Evolutionary conservation across 768 basidiomycete genomes (phyloP), one percentile per base, ranked within the genome.

Genomic region (Chlorophyllum brunneum): DNA sequence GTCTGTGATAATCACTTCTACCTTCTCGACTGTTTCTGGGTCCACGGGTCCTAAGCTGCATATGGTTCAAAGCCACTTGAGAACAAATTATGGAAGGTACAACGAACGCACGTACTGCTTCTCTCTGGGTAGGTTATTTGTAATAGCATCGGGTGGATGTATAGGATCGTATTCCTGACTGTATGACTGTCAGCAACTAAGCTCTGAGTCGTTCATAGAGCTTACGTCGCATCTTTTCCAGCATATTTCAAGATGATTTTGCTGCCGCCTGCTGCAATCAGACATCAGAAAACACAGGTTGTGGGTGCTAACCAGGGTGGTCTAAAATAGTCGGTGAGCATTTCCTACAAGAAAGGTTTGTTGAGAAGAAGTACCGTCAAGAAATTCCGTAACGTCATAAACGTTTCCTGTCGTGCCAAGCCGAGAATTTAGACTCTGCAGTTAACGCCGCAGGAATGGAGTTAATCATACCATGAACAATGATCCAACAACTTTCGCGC

Each of bases 241-340:
- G 88, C 92, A 59, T 93, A 91, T 64, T 90, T 90, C 48, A 95
- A 65, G 42, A 95, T 86, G 59, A 94, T 90, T 63, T 81, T 86
- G 62, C 83, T 83, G 6, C 92, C 93, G 29, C 92, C 90, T 79
- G 59, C 48, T 46, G 51, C 30, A 62, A 38, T 30, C 42, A 52
- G 41, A 45, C 23, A 10, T 2, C 34, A 10, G 33, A 31, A 20
- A 26, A 29, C 43, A 18, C 24, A 18, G 22, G 20, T 7, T 9
- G 31, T 50, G 37, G 20, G 4, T 10, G 54, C 72, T 44, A 59
- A 77, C 83, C 84, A 36, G 85, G 86, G 62, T 87, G 85, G 45
- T 87, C 84, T 84, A 54, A 22, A 56, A 15, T 5, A n/a, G 24
- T 38, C 5, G 20, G n/a, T 53, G 37, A 53, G 36, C 5, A 9